Base-by-base conservation (phyloP, 257 asterid species). In the Solanum chilense region DNA sequence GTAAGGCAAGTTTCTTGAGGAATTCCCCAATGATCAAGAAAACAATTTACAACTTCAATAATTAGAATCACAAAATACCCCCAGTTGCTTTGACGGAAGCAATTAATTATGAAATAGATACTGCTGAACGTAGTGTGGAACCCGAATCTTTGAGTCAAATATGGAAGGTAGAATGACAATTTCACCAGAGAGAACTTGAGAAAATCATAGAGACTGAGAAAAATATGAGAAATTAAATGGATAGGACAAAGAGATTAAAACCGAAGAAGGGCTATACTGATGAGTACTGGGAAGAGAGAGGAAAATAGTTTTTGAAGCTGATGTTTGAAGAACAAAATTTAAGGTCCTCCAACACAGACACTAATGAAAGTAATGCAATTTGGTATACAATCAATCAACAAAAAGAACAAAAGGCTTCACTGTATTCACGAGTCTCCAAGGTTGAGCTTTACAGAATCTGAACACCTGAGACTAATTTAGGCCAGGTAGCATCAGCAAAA, bases 401-500 rank as follows among this genome's bases (percentile, higher is more conserved):
- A 25, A 78, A 25, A 15, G 84, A 78, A 78, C 66, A 78, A 47
- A 80, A 80, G 68, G 44, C 44, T 70, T 70, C 42, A 4, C 3
- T 47, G 68, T 27, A 25, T 62, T 47, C 27, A 47, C 12, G 3
- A 47, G 44, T 39, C 41, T 78, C 29, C 62, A 77, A 39, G 47
- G 16, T 78, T 27, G 84, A 29, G n/a, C 76, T 69, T 29, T 7
- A 69, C 35, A 16, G 41, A 15, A 31, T 31, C 76, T 14, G 7
- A 69, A 9, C 20, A 27, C 42, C 14, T 45, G 42, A 80, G 25
- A 47, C 68, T 45, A 39, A 31, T 69, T 69, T 68, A 6, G 25
- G 23, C 39, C 41, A 80, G 42, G 88, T 66, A 86, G 70, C 62
- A 42, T 39, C 87, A 89, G 84, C 86, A 90, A 39, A 90, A 93